Evolutionary conservation across 495 filamentous ascomycete species (phyloP).

Genomic region (Pyrenula aspistea): DNA sequence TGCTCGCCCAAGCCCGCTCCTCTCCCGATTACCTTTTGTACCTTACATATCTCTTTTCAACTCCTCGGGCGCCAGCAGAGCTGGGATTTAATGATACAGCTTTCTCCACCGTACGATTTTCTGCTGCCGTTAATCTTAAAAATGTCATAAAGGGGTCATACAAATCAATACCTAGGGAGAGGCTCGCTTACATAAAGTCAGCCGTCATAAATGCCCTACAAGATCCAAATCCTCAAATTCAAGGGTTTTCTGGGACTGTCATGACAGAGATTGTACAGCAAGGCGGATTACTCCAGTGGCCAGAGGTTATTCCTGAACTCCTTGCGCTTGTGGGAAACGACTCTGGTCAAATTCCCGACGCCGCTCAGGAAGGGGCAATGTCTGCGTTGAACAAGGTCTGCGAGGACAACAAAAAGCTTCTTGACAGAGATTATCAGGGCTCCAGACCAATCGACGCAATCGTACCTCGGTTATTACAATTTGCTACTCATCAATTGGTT

Average conservation of each 20-base stretch:
- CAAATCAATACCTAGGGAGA: constrained; percentile 56
- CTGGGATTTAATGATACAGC: constrained; percentile 42
- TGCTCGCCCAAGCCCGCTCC: constrained; percentile 82
- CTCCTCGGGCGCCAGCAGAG: constrained; percentile 42
- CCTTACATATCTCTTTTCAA: constrained; percentile 79
- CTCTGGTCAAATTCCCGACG: constrained; percentile 47
- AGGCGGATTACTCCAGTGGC: constrained; percentile 83
- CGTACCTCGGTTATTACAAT: constrained; percentile 81
- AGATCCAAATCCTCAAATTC: constrained; percentile 71
- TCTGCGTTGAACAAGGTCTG: constrained; percentile 87
- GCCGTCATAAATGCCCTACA: constrained; percentile 66
- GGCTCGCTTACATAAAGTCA: constrained; percentile 63
- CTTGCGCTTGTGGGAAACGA: constrained; percentile 64
- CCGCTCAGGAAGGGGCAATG: constrained; percentile 88
- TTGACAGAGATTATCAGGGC: constrained; percentile 78
- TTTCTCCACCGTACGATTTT: constrained; percentile 67
- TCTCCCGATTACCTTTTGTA: constrained; percentile 97
- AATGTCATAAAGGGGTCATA: constrained; percentile 70
- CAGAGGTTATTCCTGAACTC: constrained; percentile 74
- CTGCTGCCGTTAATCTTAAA: constrained; percentile 88
- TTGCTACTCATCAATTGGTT: constrained; percentile 58
- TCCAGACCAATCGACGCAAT: constrained; percentile 79
- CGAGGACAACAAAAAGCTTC: constrained; percentile 80
- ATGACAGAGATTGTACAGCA: constrained; percentile 86
- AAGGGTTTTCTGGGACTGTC: constrained; percentile 81